Evolutionary conservation across 1,284 basidiomycete species (phyloP), one percentile per base, ranked within the genome.

Genomic region (Cystobasidium sp.): DNA sequence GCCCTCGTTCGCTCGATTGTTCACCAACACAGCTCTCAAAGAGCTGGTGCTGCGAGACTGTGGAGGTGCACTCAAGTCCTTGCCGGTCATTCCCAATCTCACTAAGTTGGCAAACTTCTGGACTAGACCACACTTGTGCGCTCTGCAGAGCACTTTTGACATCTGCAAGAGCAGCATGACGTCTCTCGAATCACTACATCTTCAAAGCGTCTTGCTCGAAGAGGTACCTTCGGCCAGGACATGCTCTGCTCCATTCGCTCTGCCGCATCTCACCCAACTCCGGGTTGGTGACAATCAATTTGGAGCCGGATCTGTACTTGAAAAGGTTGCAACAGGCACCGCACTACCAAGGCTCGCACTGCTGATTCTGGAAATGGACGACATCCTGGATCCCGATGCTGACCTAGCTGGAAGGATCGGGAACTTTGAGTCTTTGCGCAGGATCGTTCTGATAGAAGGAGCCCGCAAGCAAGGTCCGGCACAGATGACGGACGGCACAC

Each of bases 31-130:
- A 14, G 18, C 10, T 10, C 24, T 68, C 22, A 56, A 68, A 24
- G n/a, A 44, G 37, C 66, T 68, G 8, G 39, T 39, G 3, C 53
- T 68, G 12, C 52, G 44, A 37, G 66, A 68, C 24, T 68, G 66
- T 53, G 20, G 31, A 6, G 39, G 39, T 6, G 53, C 52, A 22
- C 56, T 68, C 9, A 44, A 52, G 3, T 14, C 39, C 12, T 44
- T 52, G 39, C 31, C 52, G 31, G n/a, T 41, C 49, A 43, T 55
- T 9, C 53, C 56, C 31, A 18, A 39, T 14, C 66, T 68, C 3
- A 24, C 16, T 18, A 20, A 55, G 3, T 46, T 68, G 16, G 37
- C 41, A 3, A 8, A 56, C 20, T 41, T 6, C 18, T 68, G 66
- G 66, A 41, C 52, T 14, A 53, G 16, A 14, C 20, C 37, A 37